Evolutionary conservation across 139 green algal genomes (phyloP).

Genomic region (Coelastrella sp.): DNA sequence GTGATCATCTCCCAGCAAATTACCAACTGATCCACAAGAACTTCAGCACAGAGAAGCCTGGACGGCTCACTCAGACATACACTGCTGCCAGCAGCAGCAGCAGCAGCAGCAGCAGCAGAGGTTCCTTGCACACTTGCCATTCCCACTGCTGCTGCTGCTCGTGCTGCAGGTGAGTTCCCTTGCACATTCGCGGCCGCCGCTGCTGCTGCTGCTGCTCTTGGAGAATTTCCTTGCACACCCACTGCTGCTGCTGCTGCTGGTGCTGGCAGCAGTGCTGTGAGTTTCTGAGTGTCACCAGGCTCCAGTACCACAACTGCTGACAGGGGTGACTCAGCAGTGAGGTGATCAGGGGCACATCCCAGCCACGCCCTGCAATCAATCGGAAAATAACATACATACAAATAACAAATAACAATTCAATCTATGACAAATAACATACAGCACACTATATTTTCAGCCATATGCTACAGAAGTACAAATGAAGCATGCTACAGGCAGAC

Average conservation of each 20-base stretch:
- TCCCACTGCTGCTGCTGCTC: background rate
- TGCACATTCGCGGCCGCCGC: background rate
- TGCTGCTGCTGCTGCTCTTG: background rate
- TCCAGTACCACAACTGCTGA: conserved; percentile 45
- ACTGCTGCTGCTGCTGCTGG: conserved; percentile 21
- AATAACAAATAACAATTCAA: background rate
- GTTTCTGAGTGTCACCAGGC: conserved; percentile 28
- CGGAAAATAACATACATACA: background rate
- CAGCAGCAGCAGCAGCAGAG: background rate
- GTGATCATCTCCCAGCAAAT: conserved; percentile 52
- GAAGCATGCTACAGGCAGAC: too few relatives aligned
- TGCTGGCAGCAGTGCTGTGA: conserved; percentile 27
- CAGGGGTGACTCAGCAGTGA: conserved; percentile 24
- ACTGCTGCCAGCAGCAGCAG: background rate
- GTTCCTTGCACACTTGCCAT: background rate
- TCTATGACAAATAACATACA: too few relatives aligned
- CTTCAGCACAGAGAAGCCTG: conserved; percentile 14
- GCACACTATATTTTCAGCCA: too few relatives aligned
- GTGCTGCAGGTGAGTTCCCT: background rate
- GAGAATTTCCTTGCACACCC: background rate
- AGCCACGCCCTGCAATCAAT: conserved; percentile 23
- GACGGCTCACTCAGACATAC: background rate
- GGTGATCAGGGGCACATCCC: conserved; percentile 12
- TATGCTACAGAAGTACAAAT: too few relatives aligned
- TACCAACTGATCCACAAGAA: conserved; percentile 25